Conservation (phyloP, 176 grass and related monocot genomes). For the Paspalum vaginatum region DNA sequence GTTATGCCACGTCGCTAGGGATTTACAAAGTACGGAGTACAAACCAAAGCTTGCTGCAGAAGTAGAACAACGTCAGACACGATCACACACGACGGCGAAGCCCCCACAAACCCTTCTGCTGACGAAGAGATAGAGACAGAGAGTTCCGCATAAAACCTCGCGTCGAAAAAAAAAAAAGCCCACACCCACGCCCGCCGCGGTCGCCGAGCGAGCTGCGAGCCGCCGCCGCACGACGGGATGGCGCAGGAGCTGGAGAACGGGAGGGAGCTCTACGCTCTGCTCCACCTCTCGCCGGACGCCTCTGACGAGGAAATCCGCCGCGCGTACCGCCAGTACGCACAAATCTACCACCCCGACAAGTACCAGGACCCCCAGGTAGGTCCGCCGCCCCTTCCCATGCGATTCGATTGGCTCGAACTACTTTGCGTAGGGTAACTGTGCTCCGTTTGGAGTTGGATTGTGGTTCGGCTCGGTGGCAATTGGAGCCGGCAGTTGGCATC, state of each 20-base stretch:
- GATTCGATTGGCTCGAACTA: slow-evolving; percentile 2
- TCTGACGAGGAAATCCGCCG: slow-evolving; percentile 82
- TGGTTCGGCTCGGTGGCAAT: not conserved
- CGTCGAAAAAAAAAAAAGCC: not conserved
- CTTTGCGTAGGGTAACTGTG: slow-evolving; percentile 26
- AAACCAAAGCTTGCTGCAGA: slow-evolving; percentile 23
- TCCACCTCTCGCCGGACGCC: slow-evolving; percentile 83
- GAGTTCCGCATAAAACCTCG: slow-evolving; percentile 45
- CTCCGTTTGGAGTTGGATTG: not conserved
- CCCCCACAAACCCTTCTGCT: not conserved
- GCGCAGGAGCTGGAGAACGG: slow-evolving; percentile 49
- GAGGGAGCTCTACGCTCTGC: slow-evolving; percentile 78
- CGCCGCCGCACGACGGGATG: slow-evolving; percentile 35
- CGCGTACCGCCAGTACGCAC: slow-evolving; percentile 89
- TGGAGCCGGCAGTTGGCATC: not conserved
- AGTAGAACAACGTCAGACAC: slow-evolving; percentile 10
- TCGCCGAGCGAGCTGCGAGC: slow-evolving; percentile 8
- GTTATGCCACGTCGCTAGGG: no score
- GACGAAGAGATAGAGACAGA: not conserved
- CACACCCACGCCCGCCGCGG: slow-evolving; percentile 9
- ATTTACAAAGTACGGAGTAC: no score
- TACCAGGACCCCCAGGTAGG: slow-evolving; percentile 69
- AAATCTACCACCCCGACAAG: slow-evolving; percentile 97
- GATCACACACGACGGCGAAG: not conserved
- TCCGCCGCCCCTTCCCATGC: not conserved